A percentile compares a stretch with the other conserved stretches of the same genome.
Evolutionary conservation across 768 basidiomycete species (phyloP).

Genomic region (Neoboletus brunneissimus): DNA sequence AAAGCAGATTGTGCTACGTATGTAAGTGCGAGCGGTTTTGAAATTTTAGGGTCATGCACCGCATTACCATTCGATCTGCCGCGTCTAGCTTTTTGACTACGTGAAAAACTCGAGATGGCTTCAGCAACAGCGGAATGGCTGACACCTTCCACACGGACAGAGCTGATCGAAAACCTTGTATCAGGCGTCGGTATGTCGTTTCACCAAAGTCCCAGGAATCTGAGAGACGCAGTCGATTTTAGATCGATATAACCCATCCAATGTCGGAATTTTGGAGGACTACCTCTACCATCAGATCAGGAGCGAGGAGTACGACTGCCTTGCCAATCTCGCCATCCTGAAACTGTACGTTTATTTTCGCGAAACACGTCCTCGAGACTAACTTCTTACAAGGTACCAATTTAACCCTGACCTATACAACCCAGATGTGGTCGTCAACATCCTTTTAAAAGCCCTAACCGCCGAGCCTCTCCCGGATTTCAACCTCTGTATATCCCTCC

Average conservation of each 20-base stretch:
- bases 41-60: slow-evolving; percentile 11
- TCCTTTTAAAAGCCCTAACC: slow-evolving; percentile 88
- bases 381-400: slow-evolving; percentile 65
- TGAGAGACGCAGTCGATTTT: slow-evolving; percentile 2
- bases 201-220: not conserved
- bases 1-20: too few relatives aligned
- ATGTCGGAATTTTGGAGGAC: slow-evolving; percentile 90
- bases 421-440: slow-evolving; percentile 89
- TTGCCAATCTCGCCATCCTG: slow-evolving; percentile 92
- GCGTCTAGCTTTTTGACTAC: not conserved
- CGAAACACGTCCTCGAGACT: not conserved
- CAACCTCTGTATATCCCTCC: slow-evolving; percentile 89
- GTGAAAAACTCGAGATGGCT: slow-evolving; percentile 22
- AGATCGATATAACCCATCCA: slow-evolving; percentile 98
- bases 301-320: slow-evolving; percentile 87
- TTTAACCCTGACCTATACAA: slow-evolving; percentile 94
- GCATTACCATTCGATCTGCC: not conserved
- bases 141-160: slow-evolving; percentile 73
- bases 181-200: slow-evolving; percentile 75
- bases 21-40: slow-evolving; percentile 6
- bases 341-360: slow-evolving; percentile 61
- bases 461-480: slow-evolving; percentile 89
- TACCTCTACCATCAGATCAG: slow-evolving; percentile 94
- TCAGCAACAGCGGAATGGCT: slow-evolving; percentile 60
- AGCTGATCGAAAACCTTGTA: slow-evolving; percentile 87